Evolutionary conservation across 306 rosid species (phyloP), one percentile per base, ranked within the genome.

Genomic region (Vigna radiata): DNA sequence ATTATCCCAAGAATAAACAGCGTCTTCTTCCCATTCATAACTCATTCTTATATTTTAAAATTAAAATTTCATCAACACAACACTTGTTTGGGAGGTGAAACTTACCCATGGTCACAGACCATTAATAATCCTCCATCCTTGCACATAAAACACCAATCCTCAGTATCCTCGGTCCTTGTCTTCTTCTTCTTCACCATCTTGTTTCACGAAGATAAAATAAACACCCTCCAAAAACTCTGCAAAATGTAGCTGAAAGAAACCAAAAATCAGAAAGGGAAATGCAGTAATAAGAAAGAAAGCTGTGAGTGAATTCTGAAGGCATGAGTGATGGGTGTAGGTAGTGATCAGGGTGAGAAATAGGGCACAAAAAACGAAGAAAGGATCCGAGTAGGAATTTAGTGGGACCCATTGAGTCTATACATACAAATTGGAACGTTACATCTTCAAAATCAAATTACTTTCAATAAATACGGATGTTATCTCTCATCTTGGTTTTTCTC

Each of bases 61-160:
- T 6, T 17, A 46, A 58, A 67, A 61, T 36, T 19, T 36, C 76
- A 41, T 41, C 2, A 63, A 15, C 25, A 4, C n/a, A n/a, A 25
- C 10, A 9, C 46, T 7, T 7, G 76, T 53, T 71, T 54, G n/a
- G 7, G 15, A 33, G 44, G 17, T 67, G 61, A 70, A 39, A 52
- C 76, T 52, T 48, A 90, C 96, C 64, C 74, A 75, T 67, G 79
- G 48, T 91, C 96, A 66, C 93, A 89, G 14, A 86, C 46, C 68
- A 80, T 58, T 65, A 91, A 68, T 0, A 8, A 13, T 2, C 96
- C 93, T 64, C 91, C 96, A 77, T 89, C 96, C 70, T 91, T 91
- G 73, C 96, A 91, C 3, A 0, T 4, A 76, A 87, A 89, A 79
- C 96, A 91, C 60, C 36, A 83, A 59, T 83, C 90, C 61, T 91